Conservation (phyloP, 2,329 filamentous ascomycete species). For the Gaeumannomyces sp. region DNA sequence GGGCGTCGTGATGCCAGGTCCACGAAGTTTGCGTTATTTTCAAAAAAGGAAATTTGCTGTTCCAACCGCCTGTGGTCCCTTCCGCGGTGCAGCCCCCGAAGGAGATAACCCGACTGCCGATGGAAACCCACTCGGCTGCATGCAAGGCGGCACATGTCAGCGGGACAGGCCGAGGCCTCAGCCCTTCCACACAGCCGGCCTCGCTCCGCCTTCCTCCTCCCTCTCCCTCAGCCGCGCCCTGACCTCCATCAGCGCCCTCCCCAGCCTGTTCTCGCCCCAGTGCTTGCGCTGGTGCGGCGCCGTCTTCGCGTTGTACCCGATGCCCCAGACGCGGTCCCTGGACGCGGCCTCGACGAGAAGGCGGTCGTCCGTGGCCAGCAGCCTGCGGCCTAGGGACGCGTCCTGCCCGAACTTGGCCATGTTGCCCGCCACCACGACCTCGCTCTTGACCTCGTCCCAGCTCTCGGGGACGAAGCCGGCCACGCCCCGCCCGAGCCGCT, state of each 20-base stretch:
- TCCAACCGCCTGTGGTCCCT: too few relatives aligned
- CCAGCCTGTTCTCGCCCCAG: slow-evolving; percentile 62
- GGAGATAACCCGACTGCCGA: too few relatives aligned
- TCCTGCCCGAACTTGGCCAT: slow-evolving; percentile 49
- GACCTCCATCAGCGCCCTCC: slow-evolving; percentile 53
- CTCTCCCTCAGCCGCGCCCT: slow-evolving; percentile 44
- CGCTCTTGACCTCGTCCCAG: slow-evolving; percentile 28
- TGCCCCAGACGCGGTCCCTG: slow-evolving; percentile 58
- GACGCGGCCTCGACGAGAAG: slow-evolving; percentile 59
- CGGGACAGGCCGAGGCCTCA: too few relatives aligned
- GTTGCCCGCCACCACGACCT: slow-evolving; percentile 49
- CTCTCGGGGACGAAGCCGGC: slow-evolving; percentile 9
- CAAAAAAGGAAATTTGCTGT: too few relatives aligned
- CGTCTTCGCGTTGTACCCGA: slow-evolving; percentile 49
- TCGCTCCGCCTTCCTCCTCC: slow-evolving; percentile 15
- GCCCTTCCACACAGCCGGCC: too few relatives aligned
- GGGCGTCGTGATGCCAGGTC: too few relatives aligned
- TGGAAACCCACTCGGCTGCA: too few relatives aligned
- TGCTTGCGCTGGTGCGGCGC: slow-evolving; percentile 38
- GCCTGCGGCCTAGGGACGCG: slow-evolving; percentile 10
- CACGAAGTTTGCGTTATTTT: too few relatives aligned
- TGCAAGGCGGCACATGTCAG: too few relatives aligned
- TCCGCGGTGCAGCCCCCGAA: too few relatives aligned
- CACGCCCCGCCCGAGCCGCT: slow-evolving; percentile 13
- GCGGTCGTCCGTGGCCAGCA: slow-evolving; percentile 53